Percentiles rank a stretch among this genome's conserved stretches.
phyloP scores from a whole-genome alignment of 306 rosid species.

The Sesbania bispinosa region DNA sequence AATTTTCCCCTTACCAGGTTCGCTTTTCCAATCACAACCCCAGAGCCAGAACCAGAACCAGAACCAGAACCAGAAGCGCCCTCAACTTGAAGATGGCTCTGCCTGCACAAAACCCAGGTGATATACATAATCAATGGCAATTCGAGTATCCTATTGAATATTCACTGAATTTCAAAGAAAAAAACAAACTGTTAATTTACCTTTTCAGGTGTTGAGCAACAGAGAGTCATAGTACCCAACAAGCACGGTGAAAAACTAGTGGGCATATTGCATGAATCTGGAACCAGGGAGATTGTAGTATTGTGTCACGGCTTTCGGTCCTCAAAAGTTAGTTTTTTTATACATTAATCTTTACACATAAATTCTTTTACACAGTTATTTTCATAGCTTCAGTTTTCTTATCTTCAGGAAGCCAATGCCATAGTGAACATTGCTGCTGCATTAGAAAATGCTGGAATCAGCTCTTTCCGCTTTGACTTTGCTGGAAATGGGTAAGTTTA shows the following conservation, averaged over 20 bases:
- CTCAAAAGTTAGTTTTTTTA: constrained; percentile 47
- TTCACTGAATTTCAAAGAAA: neutral
- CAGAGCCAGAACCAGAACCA: constrained; percentile 8
- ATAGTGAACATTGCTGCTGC: constrained; percentile 59
- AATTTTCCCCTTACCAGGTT: constrained; percentile 22
- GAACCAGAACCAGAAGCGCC: neutral
- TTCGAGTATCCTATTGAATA: neutral
- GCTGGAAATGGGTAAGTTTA: constrained; percentile 73
- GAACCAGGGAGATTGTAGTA: constrained; percentile 58
- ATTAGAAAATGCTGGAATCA: constrained; percentile 56
- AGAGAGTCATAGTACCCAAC: constrained; percentile 53
- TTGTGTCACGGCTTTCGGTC: constrained; percentile 78
- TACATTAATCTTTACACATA: neutral
- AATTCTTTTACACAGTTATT: neutral
- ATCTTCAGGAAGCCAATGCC: constrained; percentile 45
- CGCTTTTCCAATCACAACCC: constrained; percentile 22
- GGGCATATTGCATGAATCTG: constrained; percentile 75
- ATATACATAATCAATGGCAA: too few relatives aligned
- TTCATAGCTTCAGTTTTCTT: constrained; percentile 13
- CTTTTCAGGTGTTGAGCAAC: constrained; percentile 46
- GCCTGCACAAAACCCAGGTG: constrained; percentile 32
- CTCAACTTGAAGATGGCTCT: constrained; percentile 30
- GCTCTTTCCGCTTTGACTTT: constrained; percentile 77
- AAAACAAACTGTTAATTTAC: neutral
- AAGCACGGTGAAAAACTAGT: constrained; percentile 68